These are phyloP conservation scores for Cercospora nicotianae DNA, from an alignment of 2,329 filamentous ascomycete species.

Conservation along the genomic window DNA sequence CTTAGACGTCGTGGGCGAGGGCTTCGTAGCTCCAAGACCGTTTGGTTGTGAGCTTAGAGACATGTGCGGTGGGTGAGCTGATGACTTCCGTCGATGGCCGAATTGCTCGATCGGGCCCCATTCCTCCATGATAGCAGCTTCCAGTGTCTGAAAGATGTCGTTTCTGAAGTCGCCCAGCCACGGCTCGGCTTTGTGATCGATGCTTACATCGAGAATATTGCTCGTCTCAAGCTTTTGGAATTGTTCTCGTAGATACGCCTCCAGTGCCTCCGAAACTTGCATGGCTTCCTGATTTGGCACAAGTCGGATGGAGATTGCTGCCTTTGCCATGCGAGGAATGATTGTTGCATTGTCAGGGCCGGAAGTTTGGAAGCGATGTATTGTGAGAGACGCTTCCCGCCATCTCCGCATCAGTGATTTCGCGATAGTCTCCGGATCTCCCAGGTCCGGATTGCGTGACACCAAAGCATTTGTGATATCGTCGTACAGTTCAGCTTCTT, in stretches of 20 bases:
- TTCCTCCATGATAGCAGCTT: constrained; percentile 77
- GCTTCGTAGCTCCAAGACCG: constrained; percentile 37
- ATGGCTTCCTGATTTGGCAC: constrained; percentile 91
- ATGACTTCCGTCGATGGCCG: constrained; percentile 25
- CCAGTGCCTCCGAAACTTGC: constrained; percentile 68
- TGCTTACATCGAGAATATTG: constrained; percentile 76
- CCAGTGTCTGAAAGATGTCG: constrained; percentile 84
- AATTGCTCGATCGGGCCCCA: constrained; percentile 64
- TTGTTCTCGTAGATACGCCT: constrained; percentile 65
- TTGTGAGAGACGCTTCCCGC: constrained; percentile 91
- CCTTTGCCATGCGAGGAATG: constrained; percentile 85
- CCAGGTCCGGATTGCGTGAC: constrained; percentile 65
- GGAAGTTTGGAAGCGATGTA: constrained; percentile 89
- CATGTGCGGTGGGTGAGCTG: constrained; percentile 21
- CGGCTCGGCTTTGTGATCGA: constrained; percentile 80
- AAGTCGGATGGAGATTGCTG: constrained; percentile 83
- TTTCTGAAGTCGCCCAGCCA: constrained; percentile 76
- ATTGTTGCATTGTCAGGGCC: constrained; percentile 85
- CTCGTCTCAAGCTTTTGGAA: constrained; percentile 75
- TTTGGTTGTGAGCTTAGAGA: constrained; percentile 6
- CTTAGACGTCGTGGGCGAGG: constrained; percentile 50
- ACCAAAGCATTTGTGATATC: constrained; percentile 79
- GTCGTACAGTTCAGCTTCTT: constrained; percentile 78
- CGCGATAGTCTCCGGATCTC: constrained; percentile 69
- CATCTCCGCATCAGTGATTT: constrained; percentile 87